Conservation (phyloP, 1,284 basidiomycete species). For the Fistulinella cinereoalba region DNA sequence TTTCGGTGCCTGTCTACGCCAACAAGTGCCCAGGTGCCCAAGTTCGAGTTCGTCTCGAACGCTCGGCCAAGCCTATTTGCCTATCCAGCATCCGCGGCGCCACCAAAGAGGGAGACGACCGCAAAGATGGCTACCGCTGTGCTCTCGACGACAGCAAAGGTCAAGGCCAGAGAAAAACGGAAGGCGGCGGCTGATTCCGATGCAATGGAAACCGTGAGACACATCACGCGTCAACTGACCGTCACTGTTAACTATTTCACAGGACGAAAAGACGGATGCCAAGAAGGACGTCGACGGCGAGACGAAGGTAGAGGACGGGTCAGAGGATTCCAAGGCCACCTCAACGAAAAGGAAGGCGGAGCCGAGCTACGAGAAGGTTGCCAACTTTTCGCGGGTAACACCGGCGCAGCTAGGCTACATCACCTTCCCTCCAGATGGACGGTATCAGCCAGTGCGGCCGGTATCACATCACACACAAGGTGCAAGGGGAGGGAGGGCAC, state of each 20-base stretch:
- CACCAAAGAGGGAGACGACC: slow-evolving; percentile 87
- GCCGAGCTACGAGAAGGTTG: slow-evolving; percentile 70
- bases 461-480: slow-evolving; percentile 54
- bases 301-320: slow-evolving; percentile 69
- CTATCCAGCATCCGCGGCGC: slow-evolving; percentile 81
- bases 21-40: slow-evolving; percentile 61
- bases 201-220: slow-evolving; percentile 75
- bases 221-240: background rate
- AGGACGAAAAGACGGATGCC: slow-evolving; percentile 55
- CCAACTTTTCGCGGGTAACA: slow-evolving; percentile 92
- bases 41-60: slow-evolving; percentile 88
- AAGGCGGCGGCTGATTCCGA: slow-evolving; percentile 80
- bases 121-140: slow-evolving; percentile 91
- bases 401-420: slow-evolving; percentile 87
- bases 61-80: slow-evolving; percentile 87
- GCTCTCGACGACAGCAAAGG: slow-evolving; percentile 91
- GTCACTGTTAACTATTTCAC: slow-evolving; percentile 6
- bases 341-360: slow-evolving; percentile 63
- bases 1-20: slow-evolving; percentile 2
- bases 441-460: slow-evolving; percentile 90
- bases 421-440: slow-evolving; percentile 72
- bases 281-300: slow-evolving; percentile 70
- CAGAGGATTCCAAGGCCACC: slow-evolving; percentile 49
- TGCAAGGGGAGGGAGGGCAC: background rate
- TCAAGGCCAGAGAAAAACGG: slow-evolving; percentile 87